phyloP scores from a whole-genome alignment of 2,329 filamentous ascomycete species.

The Reticulascus tulasneorum region DNA sequence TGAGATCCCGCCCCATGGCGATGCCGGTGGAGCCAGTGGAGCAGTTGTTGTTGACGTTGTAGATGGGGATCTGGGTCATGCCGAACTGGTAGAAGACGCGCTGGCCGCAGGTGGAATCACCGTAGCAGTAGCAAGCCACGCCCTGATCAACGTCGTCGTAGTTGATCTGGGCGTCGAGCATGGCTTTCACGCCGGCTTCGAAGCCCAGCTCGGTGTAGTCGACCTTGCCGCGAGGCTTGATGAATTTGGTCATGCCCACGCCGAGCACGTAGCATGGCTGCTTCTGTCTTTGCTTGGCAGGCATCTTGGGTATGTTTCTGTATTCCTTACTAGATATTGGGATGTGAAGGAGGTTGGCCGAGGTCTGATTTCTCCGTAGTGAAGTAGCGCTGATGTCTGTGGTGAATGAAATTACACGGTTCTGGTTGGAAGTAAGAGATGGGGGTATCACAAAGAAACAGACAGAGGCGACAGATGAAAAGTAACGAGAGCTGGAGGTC shows the following conservation, averaged over 20 bases:
- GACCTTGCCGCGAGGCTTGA: slow-evolving; percentile 90
- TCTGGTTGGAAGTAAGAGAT: no score
- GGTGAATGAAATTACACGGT: no score
- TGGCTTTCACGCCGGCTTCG: slow-evolving; percentile 85
- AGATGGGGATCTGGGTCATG: slow-evolving; percentile 93
- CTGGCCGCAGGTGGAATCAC: slow-evolving; percentile 91
- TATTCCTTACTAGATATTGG: neutral
- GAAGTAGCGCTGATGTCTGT: no score
- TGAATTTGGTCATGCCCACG: slow-evolving; percentile 99
- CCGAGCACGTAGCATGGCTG: slow-evolving; percentile 78
- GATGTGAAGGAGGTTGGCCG: neutral
- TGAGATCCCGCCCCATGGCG: slow-evolving; percentile 75
- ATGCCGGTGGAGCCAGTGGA: slow-evolving; percentile 91
- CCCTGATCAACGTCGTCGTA: slow-evolving; percentile 96
- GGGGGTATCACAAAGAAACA: no score
- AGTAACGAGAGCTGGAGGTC: no score
- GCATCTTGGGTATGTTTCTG: slow-evolving; percentile 32
- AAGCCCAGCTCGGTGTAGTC: slow-evolving; percentile 94
- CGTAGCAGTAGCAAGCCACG: slow-evolving; percentile 97
- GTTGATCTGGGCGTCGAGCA: slow-evolving; percentile 82
- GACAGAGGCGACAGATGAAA: no score
- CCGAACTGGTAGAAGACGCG: slow-evolving; percentile 98
- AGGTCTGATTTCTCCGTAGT: neutral
- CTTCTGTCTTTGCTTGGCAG: slow-evolving; percentile 45
- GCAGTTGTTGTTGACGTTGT: slow-evolving; percentile 99